A percentile compares a stretch with the other conserved stretches of the same genome.
phyloP scores from a whole-genome alignment of 108 stramenopile species.

The Pseudonitzschia delicatissima region DNA sequence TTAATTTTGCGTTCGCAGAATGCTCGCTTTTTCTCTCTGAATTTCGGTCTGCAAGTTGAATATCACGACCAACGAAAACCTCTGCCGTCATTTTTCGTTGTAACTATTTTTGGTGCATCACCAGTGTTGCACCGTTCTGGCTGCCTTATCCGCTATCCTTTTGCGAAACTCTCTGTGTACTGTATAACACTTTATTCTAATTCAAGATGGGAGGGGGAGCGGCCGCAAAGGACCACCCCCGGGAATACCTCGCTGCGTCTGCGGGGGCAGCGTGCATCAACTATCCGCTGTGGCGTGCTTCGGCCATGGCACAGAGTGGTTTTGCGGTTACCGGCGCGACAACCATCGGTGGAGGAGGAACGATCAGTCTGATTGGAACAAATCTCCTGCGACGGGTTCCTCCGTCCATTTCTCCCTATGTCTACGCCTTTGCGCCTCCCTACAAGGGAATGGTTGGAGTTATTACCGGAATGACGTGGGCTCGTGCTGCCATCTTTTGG shows the following conservation, averaged over 20 bases:
- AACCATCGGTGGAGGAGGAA: slow-evolving; percentile 9
- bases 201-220: slow-evolving; percentile 49
- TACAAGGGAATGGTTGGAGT: slow-evolving; percentile 86
- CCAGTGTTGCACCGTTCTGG: too few species aligned
- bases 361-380: background rate
- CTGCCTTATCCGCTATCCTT: too few species aligned
- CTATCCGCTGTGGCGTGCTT: slow-evolving; percentile 77
- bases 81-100: too few species aligned
- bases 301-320: slow-evolving; percentile 65
- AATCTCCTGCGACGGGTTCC: slow-evolving; percentile 17
- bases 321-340: slow-evolving; percentile 62
- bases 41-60: too few species aligned
- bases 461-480: slow-evolving; percentile 92
- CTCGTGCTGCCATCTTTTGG: slow-evolving; percentile 91
- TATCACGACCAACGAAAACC: too few species aligned
- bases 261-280: slow-evolving; percentile 72
- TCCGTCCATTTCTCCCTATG: slow-evolving; percentile 46
- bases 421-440: slow-evolving; percentile 85
- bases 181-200: too few species aligned
- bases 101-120: too few species aligned
- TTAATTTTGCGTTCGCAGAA: too few species aligned
- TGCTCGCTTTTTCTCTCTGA: too few species aligned
- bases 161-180: too few species aligned
- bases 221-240: slow-evolving; percentile 77
- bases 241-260: slow-evolving; percentile 70